These are phyloP conservation scores for Leccinum subtestaceum DNA, from an alignment of 768 basidiomycete species.

Conservation along the genomic window DNA sequence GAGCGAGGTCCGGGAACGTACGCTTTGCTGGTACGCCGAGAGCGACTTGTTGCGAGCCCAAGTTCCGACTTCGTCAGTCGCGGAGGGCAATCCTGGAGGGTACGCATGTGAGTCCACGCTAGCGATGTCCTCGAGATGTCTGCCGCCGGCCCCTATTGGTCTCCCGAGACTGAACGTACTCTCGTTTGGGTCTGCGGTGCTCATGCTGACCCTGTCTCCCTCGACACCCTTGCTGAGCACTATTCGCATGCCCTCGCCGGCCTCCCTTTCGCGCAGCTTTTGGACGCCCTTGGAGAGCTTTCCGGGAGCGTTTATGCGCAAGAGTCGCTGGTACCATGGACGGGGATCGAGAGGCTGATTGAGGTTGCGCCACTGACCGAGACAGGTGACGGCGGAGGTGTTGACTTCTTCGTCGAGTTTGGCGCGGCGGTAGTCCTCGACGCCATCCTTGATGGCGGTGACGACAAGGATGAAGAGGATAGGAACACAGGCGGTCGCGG, in stretches of 20 bases:
- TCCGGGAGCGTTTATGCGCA: conserved; percentile 69
- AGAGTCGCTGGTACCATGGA: conserved; percentile 64
- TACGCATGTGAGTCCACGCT: conserved; percentile 67
- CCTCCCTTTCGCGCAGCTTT: conserved; percentile 81
- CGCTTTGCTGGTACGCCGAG: conserved; percentile 51
- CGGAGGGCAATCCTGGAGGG: conserved; percentile 43
- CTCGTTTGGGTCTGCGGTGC: conserved; percentile 42
- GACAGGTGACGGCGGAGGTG: conserved; percentile 86
- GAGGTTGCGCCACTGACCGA: conserved; percentile 86
- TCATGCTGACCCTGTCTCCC: conserved; percentile 38
- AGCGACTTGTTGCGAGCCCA: conserved; percentile 41
- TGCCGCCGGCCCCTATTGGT: conserved; percentile 42
- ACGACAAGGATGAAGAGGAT: conserved; percentile 83
- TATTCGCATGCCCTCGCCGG: conserved; percentile 59
- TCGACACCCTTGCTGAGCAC: conserved; percentile 50
- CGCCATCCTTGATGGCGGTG: conserved; percentile 92
- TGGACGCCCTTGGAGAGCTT: conserved; percentile 81
- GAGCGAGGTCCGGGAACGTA: conserved; percentile 51
- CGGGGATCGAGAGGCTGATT: conserved; percentile 82
- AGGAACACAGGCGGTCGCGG: conserved; percentile 79
- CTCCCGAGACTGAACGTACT: conserved; percentile 41
- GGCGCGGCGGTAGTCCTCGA: conserved; percentile 94
- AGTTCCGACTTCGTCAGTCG: conserved; percentile 30
- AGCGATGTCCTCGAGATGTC: conserved; percentile 63
- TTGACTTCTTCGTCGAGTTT: conserved; percentile 90